A percentile compares a stretch with the other conserved stretches of the same genome.
Conservation (phyloP, 768 basidiomycete genomes). For the Boletus insuetus region DNA sequence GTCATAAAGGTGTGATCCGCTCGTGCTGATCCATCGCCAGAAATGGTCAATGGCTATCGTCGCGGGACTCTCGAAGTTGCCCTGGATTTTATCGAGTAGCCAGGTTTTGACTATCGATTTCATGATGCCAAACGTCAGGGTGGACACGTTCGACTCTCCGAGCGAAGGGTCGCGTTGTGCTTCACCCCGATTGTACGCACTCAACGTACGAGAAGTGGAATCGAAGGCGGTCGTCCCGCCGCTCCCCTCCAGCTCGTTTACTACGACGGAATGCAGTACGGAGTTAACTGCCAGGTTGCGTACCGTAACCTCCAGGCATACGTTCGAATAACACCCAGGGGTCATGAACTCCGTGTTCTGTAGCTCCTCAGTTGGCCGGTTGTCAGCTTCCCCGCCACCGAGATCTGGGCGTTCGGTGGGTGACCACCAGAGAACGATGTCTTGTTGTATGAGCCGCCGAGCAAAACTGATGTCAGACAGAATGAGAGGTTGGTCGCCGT, state of each 20-base stretch:
- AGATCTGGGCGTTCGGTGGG: constrained; percentile 84
- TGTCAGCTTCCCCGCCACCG: constrained; percentile 90
- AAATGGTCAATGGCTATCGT: constrained; percentile 85
- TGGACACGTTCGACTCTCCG: constrained; percentile 86
- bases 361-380: constrained; percentile 69
- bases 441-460: constrained; percentile 80
- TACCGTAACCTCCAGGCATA: constrained; percentile 86
- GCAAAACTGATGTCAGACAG: constrained; percentile 91
- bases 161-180: constrained; percentile 67
- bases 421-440: constrained; percentile 97
- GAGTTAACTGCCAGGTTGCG: constrained; percentile 93
- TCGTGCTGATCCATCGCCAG: constrained; percentile 95
- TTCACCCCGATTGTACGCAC: constrained; percentile 75
- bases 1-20: constrained; percentile 84
- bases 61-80: constrained; percentile 63
- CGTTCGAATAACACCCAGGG: constrained; percentile 88
- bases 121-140: constrained; percentile 80
- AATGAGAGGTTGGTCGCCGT: constrained; percentile 85
- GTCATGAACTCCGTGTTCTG: constrained; percentile 81
- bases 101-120: constrained; percentile 88
- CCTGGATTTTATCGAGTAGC: constrained; percentile 82
- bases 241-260: constrained; percentile 97
- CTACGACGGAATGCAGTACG: constrained; percentile 87
- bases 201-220: constrained; percentile 85
- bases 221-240: constrained; percentile 94